Conservation (phyloP, 2,329 filamentous ascomycete genomes). For the Pestalotiopsis sp. region DNA sequence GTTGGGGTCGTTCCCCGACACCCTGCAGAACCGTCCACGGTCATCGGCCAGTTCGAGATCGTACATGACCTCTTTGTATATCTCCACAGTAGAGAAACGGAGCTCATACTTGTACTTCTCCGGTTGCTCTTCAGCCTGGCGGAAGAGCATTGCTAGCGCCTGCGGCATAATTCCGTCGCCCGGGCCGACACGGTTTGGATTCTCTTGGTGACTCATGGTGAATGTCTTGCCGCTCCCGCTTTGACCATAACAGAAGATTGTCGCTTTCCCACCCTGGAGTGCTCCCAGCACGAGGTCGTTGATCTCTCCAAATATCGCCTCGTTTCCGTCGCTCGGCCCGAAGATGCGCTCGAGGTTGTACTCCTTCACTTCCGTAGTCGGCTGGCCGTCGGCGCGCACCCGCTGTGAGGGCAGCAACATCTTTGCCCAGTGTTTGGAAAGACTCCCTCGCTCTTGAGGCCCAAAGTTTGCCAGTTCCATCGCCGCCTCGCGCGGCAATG, state of each 20-base stretch:
- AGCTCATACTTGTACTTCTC: constrained; percentile 65
- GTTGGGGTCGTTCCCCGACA: constrained; percentile 41
- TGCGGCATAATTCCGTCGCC: constrained; percentile 90
- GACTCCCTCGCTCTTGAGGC: constrained; percentile 60
- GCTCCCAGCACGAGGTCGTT: constrained; percentile 92
- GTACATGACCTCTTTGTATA: constrained; percentile 95
- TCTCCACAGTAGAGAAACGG: constrained; percentile 92
- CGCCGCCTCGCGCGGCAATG: constrained; percentile 58
- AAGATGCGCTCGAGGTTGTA: constrained; percentile 96
- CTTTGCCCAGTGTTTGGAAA: constrained; percentile 75
- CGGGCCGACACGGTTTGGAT: constrained; percentile 27
- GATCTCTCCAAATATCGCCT: constrained; percentile 89
- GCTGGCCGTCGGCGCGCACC: constrained; percentile 72
- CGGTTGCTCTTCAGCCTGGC: constrained; percentile 78
- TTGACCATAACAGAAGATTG: constrained; percentile 96
- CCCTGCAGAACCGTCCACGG: constrained; percentile 52
- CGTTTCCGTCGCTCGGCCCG: constrained; percentile 72
- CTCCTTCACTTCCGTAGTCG: constrained; percentile 72
- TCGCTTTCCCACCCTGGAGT: constrained; percentile 92
- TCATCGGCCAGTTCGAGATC: constrained; percentile 57
- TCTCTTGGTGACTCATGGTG: constrained; percentile 73
- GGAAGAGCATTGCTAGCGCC: constrained; percentile 87
- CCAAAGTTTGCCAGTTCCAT: constrained; percentile 47
- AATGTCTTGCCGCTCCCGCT: constrained; percentile 95
- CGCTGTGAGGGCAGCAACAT: constrained; percentile 80